A percentile compares a stretch with the other conserved stretches of the same genome.
phyloP scores from a whole-genome alignment of 192 early-diverging fungal species.

The Podila epigama region DNA sequence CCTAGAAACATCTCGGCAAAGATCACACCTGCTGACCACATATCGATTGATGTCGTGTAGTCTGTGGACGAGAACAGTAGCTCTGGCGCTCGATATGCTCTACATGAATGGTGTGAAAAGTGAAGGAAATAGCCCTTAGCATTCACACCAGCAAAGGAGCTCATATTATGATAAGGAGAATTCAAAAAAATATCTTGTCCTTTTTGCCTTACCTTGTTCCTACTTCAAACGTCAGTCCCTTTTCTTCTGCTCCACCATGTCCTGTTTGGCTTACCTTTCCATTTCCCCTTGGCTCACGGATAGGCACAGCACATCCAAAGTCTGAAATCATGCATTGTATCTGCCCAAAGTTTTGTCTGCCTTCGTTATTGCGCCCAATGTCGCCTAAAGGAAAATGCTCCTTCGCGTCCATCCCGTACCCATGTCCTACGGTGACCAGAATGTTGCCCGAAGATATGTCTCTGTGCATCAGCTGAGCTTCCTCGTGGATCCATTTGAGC shows the following conservation, averaged over 20 bases:
- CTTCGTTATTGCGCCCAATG: not conserved
- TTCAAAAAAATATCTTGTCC: not conserved
- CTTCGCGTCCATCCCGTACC: not conserved
- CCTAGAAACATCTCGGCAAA: slow-evolving; percentile 57
- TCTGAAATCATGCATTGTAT: slow-evolving; percentile 43
- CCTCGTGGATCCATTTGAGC: slow-evolving; percentile 34
- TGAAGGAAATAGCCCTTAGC: not conserved
- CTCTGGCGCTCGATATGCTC: slow-evolving; percentile 60
- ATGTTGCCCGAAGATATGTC: slow-evolving; percentile 40
- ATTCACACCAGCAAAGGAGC: not conserved
- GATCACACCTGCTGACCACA: slow-evolving; percentile 59
- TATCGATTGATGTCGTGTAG: slow-evolving; percentile 54
- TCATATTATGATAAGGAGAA: not conserved
- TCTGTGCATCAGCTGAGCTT: slow-evolving; percentile 28
- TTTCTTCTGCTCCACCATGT: not conserved
- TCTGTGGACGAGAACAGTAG: slow-evolving; percentile 48
- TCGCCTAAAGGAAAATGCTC: not conserved
- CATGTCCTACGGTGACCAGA: slow-evolving; percentile 10
- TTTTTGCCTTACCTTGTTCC: slow-evolving; percentile 26
- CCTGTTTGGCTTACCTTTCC: not conserved
- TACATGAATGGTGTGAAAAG: not conserved
- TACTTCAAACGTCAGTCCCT: slow-evolving; percentile 40
- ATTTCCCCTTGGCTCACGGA: not conserved
- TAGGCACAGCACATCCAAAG: slow-evolving; percentile 32
- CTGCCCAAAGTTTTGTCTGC: not conserved